Evolutionary conservation across 768 basidiomycete species (phyloP).

Genomic region (Pleurotus salmoneostramineus): DNA sequence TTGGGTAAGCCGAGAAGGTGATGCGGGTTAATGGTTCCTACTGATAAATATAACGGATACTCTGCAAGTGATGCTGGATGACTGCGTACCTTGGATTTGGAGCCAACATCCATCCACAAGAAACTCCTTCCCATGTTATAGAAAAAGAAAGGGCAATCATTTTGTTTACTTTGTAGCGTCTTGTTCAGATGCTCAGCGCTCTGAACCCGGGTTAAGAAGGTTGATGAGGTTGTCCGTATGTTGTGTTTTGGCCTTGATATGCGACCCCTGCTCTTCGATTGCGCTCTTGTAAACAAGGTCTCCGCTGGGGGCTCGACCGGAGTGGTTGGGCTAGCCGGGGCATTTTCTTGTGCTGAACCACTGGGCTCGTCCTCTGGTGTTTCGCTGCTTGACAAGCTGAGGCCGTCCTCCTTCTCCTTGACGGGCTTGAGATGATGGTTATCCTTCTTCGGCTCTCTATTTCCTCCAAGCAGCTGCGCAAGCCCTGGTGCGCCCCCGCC

Average conservation of each 20-base stretch:
- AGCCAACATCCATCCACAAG: conserved; percentile 84
- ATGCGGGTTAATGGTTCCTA: conserved; percentile 87
- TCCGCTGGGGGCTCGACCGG: conserved; percentile 35
- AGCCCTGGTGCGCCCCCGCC: conserved; percentile 52
- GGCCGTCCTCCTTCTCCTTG: conserved; percentile 51
- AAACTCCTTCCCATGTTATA: conserved; percentile 85
- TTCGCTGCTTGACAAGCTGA: conserved; percentile 80
- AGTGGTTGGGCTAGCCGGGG: conserved; percentile 29
- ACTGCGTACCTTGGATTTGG: conserved; percentile 68
- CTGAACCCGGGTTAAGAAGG: conserved; percentile 87
- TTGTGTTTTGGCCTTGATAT: conserved; percentile 82
- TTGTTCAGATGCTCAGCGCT: conserved; percentile 73
- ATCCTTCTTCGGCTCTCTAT: conserved; percentile 62
- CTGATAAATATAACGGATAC: conserved; percentile 9
- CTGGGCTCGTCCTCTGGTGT: conserved; percentile 58
- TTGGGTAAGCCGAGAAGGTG: conserved; percentile 82
- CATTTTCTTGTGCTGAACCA: conserved; percentile 35
- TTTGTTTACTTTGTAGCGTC: conserved; percentile 70
- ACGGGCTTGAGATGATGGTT: conserved; percentile 23
- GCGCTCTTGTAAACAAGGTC: conserved; percentile 58
- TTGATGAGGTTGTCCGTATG: conserved; percentile 86
- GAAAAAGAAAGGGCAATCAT: conserved; percentile 84
- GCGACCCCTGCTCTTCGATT: conserved; percentile 60
- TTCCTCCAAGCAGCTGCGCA: conserved; percentile 64
- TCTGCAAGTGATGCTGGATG: not conserved